Percentiles rank a stretch among this genome's conserved stretches.
Conservation (phyloP, 1,284 basidiomycete genomes). For the Ustilago hordei region DNA sequence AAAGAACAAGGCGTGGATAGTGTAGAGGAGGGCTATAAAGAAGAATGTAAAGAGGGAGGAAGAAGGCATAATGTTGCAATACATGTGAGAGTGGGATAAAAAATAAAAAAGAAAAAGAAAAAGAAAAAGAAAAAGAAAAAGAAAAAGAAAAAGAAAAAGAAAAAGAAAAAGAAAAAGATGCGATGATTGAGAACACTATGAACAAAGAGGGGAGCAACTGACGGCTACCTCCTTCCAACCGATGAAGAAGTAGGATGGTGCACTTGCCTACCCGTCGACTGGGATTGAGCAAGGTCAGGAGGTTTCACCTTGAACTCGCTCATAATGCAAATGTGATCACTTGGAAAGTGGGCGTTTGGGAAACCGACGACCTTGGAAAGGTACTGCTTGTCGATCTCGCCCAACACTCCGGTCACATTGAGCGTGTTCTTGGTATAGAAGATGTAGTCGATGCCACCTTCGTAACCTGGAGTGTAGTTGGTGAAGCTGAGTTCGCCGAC, state of each 20-base stretch:
- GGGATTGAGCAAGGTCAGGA: slow-evolving; percentile 7
- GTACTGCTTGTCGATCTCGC: slow-evolving; percentile 87
- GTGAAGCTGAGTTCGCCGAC: slow-evolving; percentile 78
- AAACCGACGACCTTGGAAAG: slow-evolving; percentile 93
- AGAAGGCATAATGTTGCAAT: background rate
- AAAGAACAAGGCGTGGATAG: background rate
- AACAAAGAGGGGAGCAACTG: background rate
- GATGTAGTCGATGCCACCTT: slow-evolving; percentile 85
- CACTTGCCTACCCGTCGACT: slow-evolving; percentile 22
- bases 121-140: background rate
- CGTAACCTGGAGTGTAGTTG: slow-evolving; percentile 82
- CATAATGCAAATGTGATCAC: slow-evolving; percentile 68
- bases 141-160: background rate
- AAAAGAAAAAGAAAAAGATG: background rate
- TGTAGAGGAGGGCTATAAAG: slow-evolving; percentile 1
- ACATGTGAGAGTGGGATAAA: background rate
- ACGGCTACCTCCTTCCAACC: slow-evolving; percentile 14
- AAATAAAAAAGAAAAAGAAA: too few species aligned
- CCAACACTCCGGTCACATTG: slow-evolving; percentile 85
- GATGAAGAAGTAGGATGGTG: slow-evolving; percentile 21
- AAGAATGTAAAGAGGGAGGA: background rate
- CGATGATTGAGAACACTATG: background rate
- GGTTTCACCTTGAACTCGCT: slow-evolving; percentile 66
- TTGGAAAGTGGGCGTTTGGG: slow-evolving; percentile 93
- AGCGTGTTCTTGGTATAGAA: slow-evolving; percentile 87